These are phyloP conservation scores for Helenozyma baotianmanensis DNA, from an alignment of 805 yeast genomes.

Conservation along the genomic window DNA sequence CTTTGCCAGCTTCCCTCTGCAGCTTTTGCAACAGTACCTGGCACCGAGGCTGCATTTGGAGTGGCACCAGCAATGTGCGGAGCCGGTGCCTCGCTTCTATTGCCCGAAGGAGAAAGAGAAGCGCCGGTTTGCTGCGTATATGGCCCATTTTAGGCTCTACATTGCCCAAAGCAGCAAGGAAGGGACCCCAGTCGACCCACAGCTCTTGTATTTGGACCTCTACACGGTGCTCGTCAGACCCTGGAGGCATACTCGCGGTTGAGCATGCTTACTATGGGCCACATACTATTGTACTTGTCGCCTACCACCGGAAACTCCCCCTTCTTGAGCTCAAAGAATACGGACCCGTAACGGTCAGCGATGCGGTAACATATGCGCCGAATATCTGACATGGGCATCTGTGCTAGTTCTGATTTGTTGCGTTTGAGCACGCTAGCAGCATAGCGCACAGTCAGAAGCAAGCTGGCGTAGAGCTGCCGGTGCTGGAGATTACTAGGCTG, in stretches of 20 bases:
- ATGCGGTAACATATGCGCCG: constrained; percentile 21
- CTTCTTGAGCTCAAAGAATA: not conserved
- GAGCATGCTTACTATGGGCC: constrained; percentile 23
- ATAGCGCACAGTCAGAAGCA: constrained; percentile 3
- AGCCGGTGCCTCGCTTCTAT: too few relatives aligned
- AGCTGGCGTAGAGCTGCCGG: constrained; percentile 6
- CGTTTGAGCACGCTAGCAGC: constrained; percentile 6
- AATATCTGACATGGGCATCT: constrained; percentile 23
- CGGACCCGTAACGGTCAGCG: constrained; percentile 19
- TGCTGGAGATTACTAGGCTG: constrained; percentile 2
- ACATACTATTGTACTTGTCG: constrained; percentile 25
- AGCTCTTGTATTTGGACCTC: too few relatives aligned
- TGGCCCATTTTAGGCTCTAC: too few relatives aligned
- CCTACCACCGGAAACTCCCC: too few relatives aligned
- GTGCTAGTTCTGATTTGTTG: too few relatives aligned
- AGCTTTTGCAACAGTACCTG: constrained; percentile 4
- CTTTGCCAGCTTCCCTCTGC: constrained; percentile 7
- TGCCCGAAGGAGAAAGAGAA: too few relatives aligned
- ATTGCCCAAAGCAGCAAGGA: too few relatives aligned
- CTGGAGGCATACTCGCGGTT: constrained; percentile 9
- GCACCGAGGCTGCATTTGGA: too few relatives aligned
- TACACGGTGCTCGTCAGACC: too few relatives aligned
- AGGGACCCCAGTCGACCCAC: too few relatives aligned
- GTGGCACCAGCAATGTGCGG: too few relatives aligned
- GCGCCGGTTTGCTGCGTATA: too few relatives aligned